Conservation (phyloP, 257 asterid species). For the Linderniella brevidens region DNA sequence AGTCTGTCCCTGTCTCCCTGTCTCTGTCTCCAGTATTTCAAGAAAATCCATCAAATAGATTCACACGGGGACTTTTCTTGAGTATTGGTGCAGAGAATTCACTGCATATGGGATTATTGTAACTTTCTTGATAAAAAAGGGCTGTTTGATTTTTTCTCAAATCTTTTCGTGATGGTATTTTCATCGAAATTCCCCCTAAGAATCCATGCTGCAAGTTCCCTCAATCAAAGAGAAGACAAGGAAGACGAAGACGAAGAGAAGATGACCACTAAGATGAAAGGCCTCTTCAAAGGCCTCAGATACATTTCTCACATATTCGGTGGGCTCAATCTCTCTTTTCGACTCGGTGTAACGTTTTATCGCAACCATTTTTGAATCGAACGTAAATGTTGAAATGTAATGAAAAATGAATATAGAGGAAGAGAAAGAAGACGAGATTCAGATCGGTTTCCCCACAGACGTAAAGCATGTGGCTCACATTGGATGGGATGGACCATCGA, state of each 20-base stretch:
- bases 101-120: too few species aligned
- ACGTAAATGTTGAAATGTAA: neutral
- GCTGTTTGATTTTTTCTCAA: neutral
- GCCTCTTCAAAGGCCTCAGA: conserved; percentile 80
- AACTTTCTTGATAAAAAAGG: too few species aligned
- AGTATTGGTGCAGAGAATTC: conserved; percentile 8
- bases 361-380: too few species aligned
- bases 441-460: conserved; percentile 89
- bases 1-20: conserved; percentile 4
- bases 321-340: conserved; percentile 9
- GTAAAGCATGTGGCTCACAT: conserved; percentile 98
- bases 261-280: conserved; percentile 74
- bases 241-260: conserved; percentile 10
- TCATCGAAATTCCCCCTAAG: neutral
- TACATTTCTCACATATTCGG: conserved; percentile 94
- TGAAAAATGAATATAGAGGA: conserved; percentile 33
- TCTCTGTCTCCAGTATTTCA: conserved; percentile 7
- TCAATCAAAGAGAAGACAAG: conserved; percentile 3
- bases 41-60: conserved; percentile 5
- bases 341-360: neutral
- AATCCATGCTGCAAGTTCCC: conserved; percentile 17
- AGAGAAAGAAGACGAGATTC: conserved; percentile 50
- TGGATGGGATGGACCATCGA: conserved; percentile 23
- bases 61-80: conserved; percentile 9
- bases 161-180: conserved; percentile 16